phyloP scores from a whole-genome alignment of 768 basidiomycete species.

The Mycena olivaceomarginata region DNA sequence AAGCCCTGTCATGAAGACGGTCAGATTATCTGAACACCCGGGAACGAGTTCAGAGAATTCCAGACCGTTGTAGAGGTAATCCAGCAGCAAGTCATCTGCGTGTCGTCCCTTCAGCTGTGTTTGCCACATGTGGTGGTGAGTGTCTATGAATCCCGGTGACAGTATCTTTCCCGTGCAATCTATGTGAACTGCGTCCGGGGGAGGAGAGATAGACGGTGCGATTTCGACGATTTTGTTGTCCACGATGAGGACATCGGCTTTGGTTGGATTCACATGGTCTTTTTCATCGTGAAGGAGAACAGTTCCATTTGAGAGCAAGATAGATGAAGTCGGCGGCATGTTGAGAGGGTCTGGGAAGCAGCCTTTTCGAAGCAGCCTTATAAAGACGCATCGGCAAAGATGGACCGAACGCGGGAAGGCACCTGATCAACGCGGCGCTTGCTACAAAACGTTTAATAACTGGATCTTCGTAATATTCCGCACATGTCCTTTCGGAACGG shows the following conservation, averaged over 20 bases:
- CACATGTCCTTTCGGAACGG: too few relatives aligned
- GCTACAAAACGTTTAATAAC: too few relatives aligned
- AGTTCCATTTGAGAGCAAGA: constrained; percentile 36
- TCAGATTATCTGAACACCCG: background rate
- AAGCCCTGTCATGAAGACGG: constrained; percentile 7
- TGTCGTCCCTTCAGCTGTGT: constrained; percentile 42
- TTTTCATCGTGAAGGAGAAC: constrained; percentile 36
- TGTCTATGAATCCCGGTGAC: constrained; percentile 40
- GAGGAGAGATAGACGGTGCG: constrained; percentile 13
- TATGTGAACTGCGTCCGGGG: background rate
- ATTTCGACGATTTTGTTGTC: constrained; percentile 35
- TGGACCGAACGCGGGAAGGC: too few relatives aligned
- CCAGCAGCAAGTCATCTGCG: constrained; percentile 32
- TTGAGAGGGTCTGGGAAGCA: background rate
- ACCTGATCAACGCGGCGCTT: too few relatives aligned
- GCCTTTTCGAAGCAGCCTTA: background rate
- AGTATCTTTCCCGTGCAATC: constrained; percentile 40
- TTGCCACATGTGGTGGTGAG: constrained; percentile 43
- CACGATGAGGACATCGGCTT: constrained; percentile 36
- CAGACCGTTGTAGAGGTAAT: constrained; percentile 37
- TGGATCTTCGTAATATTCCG: too few relatives aligned
- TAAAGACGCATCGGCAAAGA: too few relatives aligned
- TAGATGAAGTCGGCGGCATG: constrained; percentile 19
- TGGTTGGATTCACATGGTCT: constrained; percentile 30
- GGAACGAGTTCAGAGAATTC: background rate